phyloP scores from a whole-genome alignment of 768 basidiomycete species.

The Lactarius quietus region DNA sequence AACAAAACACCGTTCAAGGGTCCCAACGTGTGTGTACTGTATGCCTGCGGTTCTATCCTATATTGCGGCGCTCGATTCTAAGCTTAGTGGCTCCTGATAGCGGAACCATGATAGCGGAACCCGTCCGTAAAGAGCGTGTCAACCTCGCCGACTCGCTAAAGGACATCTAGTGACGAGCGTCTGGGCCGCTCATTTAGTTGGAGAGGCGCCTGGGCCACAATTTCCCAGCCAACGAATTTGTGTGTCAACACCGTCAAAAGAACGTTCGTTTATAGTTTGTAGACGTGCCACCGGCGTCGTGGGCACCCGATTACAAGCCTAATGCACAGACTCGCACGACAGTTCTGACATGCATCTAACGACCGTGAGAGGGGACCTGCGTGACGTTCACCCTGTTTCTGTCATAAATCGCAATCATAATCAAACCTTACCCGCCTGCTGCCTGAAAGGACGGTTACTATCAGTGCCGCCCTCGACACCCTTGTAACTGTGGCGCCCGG shows the following conservation, averaged over 20 bases:
- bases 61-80: constrained; percentile 3
- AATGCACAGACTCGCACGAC: not conserved
- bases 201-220: not conserved
- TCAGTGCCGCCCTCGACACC: not conserved
- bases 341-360: not conserved
- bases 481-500: constrained; percentile 1
- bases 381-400: constrained; percentile 19
- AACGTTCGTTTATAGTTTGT: not conserved
- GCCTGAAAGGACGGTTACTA: not conserved
- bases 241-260: not conserved
- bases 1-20: constrained; percentile 7
- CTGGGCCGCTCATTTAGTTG: not conserved
- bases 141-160: not conserved
- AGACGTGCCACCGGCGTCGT: not conserved
- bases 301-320: not conserved
- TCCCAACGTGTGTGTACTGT: constrained; percentile 18
- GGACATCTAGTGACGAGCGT: not conserved
- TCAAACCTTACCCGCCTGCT: constrained; percentile 16
- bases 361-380: not conserved
- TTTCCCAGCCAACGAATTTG: not conserved
- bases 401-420: constrained; percentile 8
- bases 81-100: not conserved
- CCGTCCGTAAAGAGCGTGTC: not conserved
- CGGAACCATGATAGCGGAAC: not conserved
- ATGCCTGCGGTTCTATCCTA: constrained; percentile 13